Conservation (phyloP, 2,329 filamentous ascomycete species). For the Arthroderma uncinatum region DNA sequence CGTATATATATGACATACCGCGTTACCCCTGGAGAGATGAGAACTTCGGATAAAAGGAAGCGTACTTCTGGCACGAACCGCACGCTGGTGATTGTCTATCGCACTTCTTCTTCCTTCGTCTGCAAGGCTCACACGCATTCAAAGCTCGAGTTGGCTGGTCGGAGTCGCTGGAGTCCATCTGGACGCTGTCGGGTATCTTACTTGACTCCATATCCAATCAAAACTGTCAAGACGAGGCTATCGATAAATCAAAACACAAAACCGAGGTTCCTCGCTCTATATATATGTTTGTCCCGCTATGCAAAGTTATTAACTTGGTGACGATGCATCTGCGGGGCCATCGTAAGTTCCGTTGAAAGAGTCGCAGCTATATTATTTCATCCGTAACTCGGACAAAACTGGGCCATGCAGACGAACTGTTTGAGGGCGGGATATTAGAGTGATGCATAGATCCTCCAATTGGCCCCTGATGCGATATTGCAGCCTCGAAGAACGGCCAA, state of each 20-base stretch:
- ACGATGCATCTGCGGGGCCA: not conserved
- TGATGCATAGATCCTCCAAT: not conserved
- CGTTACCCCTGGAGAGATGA: too few relatives aligned
- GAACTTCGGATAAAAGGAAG: too few relatives aligned
- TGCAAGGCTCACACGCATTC: conserved; percentile 8
- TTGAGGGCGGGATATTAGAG: not conserved
- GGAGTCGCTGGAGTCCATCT: not conserved
- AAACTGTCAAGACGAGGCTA: not conserved
- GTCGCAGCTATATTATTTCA: not conserved
- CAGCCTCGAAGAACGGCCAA: not conserved
- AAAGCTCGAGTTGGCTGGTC: not conserved
- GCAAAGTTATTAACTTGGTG: not conserved
- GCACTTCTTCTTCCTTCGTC: conserved; percentile 11
- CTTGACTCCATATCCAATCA: not conserved
- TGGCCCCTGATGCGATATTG: not conserved
- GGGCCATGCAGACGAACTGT: not conserved
- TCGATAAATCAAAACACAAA: not conserved
- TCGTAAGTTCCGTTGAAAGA: not conserved
- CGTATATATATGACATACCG: too few relatives aligned
- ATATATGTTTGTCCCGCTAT: not conserved
- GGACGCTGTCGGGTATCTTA: not conserved
- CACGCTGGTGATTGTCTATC: conserved; percentile 5
- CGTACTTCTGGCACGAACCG: conserved; percentile 8
- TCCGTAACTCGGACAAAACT: not conserved
- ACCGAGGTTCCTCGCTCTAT: not conserved